These are phyloP conservation scores for Podila minutissima DNA, from an alignment of 192 early-diverging fungal genomes.

Conservation along the genomic window DNA sequence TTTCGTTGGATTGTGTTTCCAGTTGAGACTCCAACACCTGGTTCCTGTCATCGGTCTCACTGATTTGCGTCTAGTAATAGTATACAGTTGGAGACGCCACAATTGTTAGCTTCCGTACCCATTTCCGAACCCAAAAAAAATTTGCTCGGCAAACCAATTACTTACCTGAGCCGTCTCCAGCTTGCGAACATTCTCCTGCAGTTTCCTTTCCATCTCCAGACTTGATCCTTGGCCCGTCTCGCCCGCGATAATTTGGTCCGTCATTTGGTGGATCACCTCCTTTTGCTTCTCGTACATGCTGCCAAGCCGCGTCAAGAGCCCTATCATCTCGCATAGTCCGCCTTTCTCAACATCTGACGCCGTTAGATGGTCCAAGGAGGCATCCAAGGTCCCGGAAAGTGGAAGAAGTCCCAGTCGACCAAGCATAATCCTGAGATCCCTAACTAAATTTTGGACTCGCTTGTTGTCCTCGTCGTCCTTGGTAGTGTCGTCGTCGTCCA, in stretches of 20 bases:
- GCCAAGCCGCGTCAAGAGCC: slow-evolving; percentile 13
- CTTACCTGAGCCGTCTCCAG: neutral
- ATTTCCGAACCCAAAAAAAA: too few relatives aligned
- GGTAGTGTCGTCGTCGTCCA: slow-evolving; percentile 7
- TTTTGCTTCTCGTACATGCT: slow-evolving; percentile 34
- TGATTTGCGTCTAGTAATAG: too few relatives aligned
- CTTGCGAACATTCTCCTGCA: neutral
- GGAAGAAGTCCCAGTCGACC: slow-evolving; percentile 18
- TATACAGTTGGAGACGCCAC: too few relatives aligned
- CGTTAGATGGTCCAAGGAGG: slow-evolving; percentile 13
- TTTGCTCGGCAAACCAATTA: too few relatives aligned
- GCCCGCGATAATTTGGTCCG: slow-evolving; percentile 29
- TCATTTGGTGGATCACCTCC: slow-evolving; percentile 45
- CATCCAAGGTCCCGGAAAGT: slow-evolving; percentile 15
- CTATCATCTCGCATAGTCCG: slow-evolving; percentile 34
- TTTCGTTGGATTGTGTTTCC: too few relatives aligned
- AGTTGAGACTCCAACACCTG: too few relatives aligned
- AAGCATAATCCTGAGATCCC: slow-evolving; percentile 25
- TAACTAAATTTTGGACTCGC: slow-evolving; percentile 12
- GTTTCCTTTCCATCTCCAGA: neutral
- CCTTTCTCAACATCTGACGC: slow-evolving; percentile 12
- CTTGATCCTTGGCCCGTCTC: neutral
- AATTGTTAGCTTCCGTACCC: too few relatives aligned
- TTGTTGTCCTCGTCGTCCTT: neutral
- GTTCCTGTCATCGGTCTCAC: too few relatives aligned